A percentile compares a stretch with the other conserved stretches of the same genome.
phyloP scores from a whole-genome alignment of 805 yeast species.

The Kodamaea neixiangensis region DNA sequence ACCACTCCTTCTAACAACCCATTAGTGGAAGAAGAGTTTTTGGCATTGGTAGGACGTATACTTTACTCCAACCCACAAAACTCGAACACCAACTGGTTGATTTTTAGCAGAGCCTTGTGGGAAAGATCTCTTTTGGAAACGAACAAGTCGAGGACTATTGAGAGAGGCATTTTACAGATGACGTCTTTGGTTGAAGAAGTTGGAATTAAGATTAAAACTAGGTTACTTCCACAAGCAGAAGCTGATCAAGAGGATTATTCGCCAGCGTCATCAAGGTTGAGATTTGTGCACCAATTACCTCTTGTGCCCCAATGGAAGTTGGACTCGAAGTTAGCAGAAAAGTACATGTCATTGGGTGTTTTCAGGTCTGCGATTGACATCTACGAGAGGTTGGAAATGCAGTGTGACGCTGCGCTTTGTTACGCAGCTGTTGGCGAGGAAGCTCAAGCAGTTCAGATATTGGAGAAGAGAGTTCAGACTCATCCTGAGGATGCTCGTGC shows the following conservation, averaged over 20 bases:
- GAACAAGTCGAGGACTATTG: slow-evolving; percentile 78
- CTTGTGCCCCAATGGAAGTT: slow-evolving; percentile 82
- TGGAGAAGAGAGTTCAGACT: slow-evolving; percentile 52
- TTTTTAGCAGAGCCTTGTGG: slow-evolving; percentile 85
- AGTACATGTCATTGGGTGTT: slow-evolving; percentile 81
- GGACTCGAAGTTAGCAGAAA: slow-evolving; percentile 82
- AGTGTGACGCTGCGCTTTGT: slow-evolving; percentile 86
- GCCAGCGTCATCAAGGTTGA: slow-evolving; percentile 54
- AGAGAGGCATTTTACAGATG: slow-evolving; percentile 92
- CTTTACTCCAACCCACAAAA: slow-evolving; percentile 49
- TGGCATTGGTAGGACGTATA: slow-evolving; percentile 73
- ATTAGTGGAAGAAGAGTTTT: slow-evolving; percentile 78
- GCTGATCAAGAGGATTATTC: slow-evolving; percentile 29
- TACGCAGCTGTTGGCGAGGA: slow-evolving; percentile 83
- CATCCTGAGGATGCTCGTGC: slow-evolving; percentile 83
- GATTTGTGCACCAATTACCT: slow-evolving; percentile 73
- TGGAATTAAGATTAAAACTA: slow-evolving; percentile 63
- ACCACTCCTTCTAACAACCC: slow-evolving; percentile 72
- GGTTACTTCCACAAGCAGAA: slow-evolving; percentile 49
- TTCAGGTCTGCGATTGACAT: slow-evolving; percentile 86
- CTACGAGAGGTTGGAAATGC: slow-evolving; percentile 73
- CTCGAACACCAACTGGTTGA: slow-evolving; percentile 62
- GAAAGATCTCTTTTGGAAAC: slow-evolving; percentile 85
- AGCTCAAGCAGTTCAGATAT: slow-evolving; percentile 59
- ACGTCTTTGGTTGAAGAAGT: slow-evolving; percentile 88